Evolutionary conservation across 805 yeast genomes (phyloP), one percentile per base, ranked within the genome.

Genomic region (Wickerhamiella bombiphila): DNA sequence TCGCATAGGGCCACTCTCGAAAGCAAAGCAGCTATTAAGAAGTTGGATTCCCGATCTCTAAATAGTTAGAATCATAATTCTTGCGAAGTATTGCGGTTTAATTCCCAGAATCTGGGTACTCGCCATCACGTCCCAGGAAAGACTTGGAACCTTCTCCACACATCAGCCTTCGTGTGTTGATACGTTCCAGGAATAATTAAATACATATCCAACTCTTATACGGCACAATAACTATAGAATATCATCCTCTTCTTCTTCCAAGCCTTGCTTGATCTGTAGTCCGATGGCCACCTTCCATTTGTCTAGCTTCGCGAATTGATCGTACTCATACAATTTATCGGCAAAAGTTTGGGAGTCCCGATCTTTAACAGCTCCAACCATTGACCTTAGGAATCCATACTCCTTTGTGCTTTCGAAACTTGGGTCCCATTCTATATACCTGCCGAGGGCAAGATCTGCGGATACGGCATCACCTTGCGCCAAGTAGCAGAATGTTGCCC

Each of bases 381-480:
- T 57, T 35, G 75, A 80, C 42, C 62, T 63, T 28, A 80, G 61
- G 44, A 88, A 66, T 47, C 71, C 72, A 53, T 64, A 76, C 56
- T 91, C 97, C 49, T 93, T 70, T 6, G 75, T 64, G 24, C 59
- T 57, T 31, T 68, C 72, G 56, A 86, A 88, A 8, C 44, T 29
- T 6, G 83, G 74, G 51, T 86, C 96, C 65, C 86, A 75, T 26
- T 66, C 70, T 9, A 64, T 54, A 42, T 74, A 80, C 42, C 71
- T 70, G 22, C 71, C 73, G 37, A 80, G 57, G 26, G 82, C 70
- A 51, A 80, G 77, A 38, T 71, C 69, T 0, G 94, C 94, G 35
- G 93, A 93, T 25, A 93, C 86, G 28, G 72, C 65, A 58, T 91
- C 98, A 46, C 58, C 83, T 41, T 74, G 72, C 24, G 96, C 93